phyloP scores from a whole-genome alignment of 75 land plant genomes.

The Picea sitchensis region DNA sequence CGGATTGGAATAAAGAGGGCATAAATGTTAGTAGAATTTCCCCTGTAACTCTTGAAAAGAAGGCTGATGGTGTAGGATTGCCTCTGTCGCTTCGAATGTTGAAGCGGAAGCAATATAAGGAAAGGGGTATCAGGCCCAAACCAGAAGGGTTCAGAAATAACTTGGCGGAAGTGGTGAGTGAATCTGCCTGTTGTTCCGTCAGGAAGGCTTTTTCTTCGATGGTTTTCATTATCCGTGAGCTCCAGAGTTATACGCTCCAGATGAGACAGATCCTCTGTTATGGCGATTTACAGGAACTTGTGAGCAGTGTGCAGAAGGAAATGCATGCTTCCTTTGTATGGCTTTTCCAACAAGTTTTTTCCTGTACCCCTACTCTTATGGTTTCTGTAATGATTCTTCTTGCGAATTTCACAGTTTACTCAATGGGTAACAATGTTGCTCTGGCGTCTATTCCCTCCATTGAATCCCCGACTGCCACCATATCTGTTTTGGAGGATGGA shows the following conservation, averaged over 20 bases:
- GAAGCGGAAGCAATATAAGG: conserved; percentile 38
- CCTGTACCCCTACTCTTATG: conserved; percentile 88
- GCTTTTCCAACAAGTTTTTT: conserved; percentile 92
- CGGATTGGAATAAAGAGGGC: conserved; percentile 21
- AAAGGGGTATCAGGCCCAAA: conserved; percentile 21
- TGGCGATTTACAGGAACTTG: conserved; percentile 56
- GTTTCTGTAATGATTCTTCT: conserved; percentile 87
- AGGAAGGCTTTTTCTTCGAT: conserved; percentile 89
- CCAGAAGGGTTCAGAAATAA: conserved; percentile 24
- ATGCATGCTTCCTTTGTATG: conserved; percentile 87
- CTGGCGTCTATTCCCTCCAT: conserved; percentile 24
- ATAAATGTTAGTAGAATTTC: conserved; percentile 15
- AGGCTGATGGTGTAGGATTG: conserved; percentile 49
- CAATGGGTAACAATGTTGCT: conserved; percentile 56
- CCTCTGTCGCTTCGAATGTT: conserved; percentile 64
- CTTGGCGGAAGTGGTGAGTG: conserved; percentile 22
- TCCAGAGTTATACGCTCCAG: conserved; percentile 70
- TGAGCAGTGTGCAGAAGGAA: conserved; percentile 64
- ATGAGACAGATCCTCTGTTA: conserved; percentile 50
- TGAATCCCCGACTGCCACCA: conserved; percentile 11
- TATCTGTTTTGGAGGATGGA: conserved; percentile 9
- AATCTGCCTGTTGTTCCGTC: conserved; percentile 58
- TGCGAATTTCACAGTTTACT: conserved; percentile 86
- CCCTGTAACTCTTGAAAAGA: conserved; percentile 36
- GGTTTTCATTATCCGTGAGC: conserved; percentile 82